Base-by-base conservation (phyloP, 345 rosid species). In the Stellera chamaejasme region DNA sequence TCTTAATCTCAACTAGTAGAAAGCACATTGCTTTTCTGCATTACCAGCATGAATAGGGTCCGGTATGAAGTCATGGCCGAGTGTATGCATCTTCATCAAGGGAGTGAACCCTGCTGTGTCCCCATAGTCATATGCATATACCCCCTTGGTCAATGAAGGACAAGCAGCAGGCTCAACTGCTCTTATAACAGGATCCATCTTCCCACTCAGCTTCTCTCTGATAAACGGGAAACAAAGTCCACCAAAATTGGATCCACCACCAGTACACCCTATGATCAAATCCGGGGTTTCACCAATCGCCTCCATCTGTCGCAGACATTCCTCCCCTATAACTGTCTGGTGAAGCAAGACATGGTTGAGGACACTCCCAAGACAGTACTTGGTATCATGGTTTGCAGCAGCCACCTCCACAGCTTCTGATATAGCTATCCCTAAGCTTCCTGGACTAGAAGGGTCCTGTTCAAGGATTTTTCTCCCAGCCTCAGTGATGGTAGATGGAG, bases 351-450 rank as follows among this genome's bases (percentile, higher is more conserved):
- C 98, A 65, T 92, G 98, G 58, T 92, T 92, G 28, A 92, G 72
- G 0, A 88, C 98, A 54, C 98, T 92, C 48, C 98, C 98, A 23
- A 92, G 63, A 55, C 95, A 88, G 68, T 92, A 88, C 62, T 88
- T 92, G 10, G 95, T 88, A 55, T 81, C 87, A 27, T 82, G 75
- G 49, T 79, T 82, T 56, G 58, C 26, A 3, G 85, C 83, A 19
- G 98, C 98, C 66, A 88, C 72, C 73, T 92, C 98, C 61, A 78
- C 98, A 56, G 98, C 98, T 77, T 91, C 98, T 43, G 96, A 92
- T 52, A 92, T 88, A 10, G 96, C 98, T 59, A 92, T 92, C 59
- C 98, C 98, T 78, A 92, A 70, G 65, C 98, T 92, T 66, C 96
- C 98, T 0, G 96, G 96, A 64, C 80, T 85, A 4, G 67, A 68